Percentiles rank a stretch among this genome's conserved stretches.
Evolutionary conservation across 352 stramenopile genomes (phyloP).

Genomic region (Salisapilia sapeloensis): DNA sequence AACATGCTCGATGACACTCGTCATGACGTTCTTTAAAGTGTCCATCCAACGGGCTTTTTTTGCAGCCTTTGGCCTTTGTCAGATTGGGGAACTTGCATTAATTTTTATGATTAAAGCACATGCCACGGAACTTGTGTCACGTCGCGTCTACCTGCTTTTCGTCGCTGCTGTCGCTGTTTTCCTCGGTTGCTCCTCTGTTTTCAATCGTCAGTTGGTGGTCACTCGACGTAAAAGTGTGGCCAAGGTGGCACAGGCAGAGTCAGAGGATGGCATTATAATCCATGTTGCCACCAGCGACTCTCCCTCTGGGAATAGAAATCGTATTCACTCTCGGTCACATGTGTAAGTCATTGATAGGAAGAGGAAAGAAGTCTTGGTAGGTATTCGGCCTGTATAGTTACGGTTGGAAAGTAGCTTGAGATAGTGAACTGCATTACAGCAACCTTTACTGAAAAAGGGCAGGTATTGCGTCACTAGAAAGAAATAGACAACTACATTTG

Average conservation of each 20-base stretch:
- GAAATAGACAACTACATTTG: too few species aligned
- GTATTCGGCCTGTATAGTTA: too few species aligned
- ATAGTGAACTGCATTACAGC: too few species aligned
- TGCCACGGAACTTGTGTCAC: constrained; percentile 61
- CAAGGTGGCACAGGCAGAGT: constrained; percentile 6
- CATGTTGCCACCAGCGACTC: too few species aligned
- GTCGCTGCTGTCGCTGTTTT: constrained; percentile 68
- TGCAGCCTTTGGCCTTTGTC: constrained; percentile 53
- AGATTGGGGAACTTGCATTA: constrained; percentile 71
- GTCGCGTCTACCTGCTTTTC: constrained; percentile 67
- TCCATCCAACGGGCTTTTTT: constrained; percentile 57
- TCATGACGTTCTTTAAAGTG: constrained; percentile 72
- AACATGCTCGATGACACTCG: constrained; percentile 41
- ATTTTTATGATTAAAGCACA: constrained; percentile 87
- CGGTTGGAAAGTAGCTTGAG: too few species aligned
- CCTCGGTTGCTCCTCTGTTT: constrained; percentile 61
- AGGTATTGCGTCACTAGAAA: too few species aligned
- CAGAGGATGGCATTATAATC: too few species aligned
- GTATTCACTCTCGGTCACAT: too few species aligned
- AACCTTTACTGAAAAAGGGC: too few species aligned
- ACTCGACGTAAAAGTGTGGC: constrained; percentile 34
- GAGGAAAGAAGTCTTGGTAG: too few species aligned
- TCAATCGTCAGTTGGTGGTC: constrained; percentile 55
- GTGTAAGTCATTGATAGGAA: too few species aligned
- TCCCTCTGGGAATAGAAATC: too few species aligned